These are phyloP conservation scores for Niveomyces coronatus DNA, from an alignment of 2,329 filamentous ascomycete species.

Conservation along the genomic window DNA sequence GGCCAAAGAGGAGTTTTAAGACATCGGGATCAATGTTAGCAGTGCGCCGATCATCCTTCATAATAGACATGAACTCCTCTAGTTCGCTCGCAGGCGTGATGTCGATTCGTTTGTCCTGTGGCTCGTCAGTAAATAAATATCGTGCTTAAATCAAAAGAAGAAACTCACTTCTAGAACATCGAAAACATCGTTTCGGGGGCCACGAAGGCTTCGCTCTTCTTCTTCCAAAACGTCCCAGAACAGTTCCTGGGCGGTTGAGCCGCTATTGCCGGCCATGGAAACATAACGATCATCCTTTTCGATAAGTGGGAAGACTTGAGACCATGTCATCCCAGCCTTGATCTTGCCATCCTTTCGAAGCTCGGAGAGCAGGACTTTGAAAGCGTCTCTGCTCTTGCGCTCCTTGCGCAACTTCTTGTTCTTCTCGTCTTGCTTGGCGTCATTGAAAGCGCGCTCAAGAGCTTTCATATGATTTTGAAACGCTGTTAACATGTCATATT, in stretches of 20 bases:
- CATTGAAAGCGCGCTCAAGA: slow-evolving; percentile 84
- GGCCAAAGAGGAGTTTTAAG: slow-evolving; percentile 72
- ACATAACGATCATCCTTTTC: slow-evolving; percentile 74
- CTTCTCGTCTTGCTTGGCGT: slow-evolving; percentile 80
- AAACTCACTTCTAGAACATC: slow-evolving; percentile 75
- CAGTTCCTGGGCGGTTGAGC: slow-evolving; percentile 78
- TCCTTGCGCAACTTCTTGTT: slow-evolving; percentile 69
- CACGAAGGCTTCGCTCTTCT: slow-evolving; percentile 78
- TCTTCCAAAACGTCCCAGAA: slow-evolving; percentile 96
- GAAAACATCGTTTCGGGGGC: slow-evolving; percentile 69
- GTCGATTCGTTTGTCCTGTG: slow-evolving; percentile 81
- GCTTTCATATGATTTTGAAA: slow-evolving; percentile 95
- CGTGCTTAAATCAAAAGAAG: slow-evolving; percentile 10
- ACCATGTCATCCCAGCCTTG: slow-evolving; percentile 87
- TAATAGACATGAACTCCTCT: slow-evolving; percentile 74
- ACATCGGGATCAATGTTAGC: slow-evolving; percentile 75
- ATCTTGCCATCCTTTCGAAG: slow-evolving; percentile 69
- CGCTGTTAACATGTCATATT: slow-evolving; percentile 80
- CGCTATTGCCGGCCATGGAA: slow-evolving; percentile 71
- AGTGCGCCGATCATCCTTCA: slow-evolving; percentile 81
- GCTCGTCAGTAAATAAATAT: slow-evolving; percentile 23
- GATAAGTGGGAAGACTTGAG: slow-evolving; percentile 62
- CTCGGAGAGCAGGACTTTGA: slow-evolving; percentile 63
- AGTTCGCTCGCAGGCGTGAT: slow-evolving; percentile 77
- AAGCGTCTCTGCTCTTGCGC: slow-evolving; percentile 77